Conservation (phyloP, 805 yeast species). For the Barnettozyma siamensis region DNA sequence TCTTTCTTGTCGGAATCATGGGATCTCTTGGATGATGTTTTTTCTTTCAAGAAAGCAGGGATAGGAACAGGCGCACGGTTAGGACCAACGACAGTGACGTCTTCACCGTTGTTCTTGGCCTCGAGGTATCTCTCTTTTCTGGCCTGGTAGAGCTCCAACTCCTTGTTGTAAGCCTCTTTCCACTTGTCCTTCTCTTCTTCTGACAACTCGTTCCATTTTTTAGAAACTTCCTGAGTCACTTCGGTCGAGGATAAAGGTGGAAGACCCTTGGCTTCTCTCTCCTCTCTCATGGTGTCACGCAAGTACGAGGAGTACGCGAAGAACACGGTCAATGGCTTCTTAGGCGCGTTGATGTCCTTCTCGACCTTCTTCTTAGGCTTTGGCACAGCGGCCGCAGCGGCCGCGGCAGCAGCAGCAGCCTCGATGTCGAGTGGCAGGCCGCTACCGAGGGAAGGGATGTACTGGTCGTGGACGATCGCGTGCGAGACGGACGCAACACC, state of each 20-base stretch:
- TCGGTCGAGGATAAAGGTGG: constrained; percentile 69
- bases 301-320: constrained; percentile 71
- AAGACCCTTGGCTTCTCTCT: constrained; percentile 52
- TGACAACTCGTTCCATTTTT: constrained; percentile 68
- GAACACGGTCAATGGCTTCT: constrained; percentile 86
- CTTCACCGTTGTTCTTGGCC: constrained; percentile 36
- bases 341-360: constrained; percentile 92
- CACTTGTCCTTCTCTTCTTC: constrained; percentile 68
- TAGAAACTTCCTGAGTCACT: constrained; percentile 71
- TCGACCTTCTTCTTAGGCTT: constrained; percentile 41
- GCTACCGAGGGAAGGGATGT: constrained; percentile 4
- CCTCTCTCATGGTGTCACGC: constrained; percentile 65
- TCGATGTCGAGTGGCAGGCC: constrained; percentile 11
- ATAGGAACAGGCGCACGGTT: constrained; percentile 37
- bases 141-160: constrained; percentile 39
- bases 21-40: constrained; percentile 34
- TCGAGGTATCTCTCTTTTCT: constrained; percentile 42
- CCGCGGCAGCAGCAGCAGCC: constrained; percentile 6
- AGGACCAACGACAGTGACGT: constrained; percentile 23
- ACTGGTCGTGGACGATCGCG: constrained; percentile 12
- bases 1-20: constrained; percentile 32
- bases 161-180: constrained; percentile 49
- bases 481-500: constrained; percentile 25
- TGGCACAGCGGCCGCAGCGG: constrained; percentile 6
- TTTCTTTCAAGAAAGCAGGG: constrained; percentile 28